These are phyloP conservation scores for Drechslera avenae DNA, from an alignment of 2,329 filamentous ascomycete species.

Conservation along the genomic window DNA sequence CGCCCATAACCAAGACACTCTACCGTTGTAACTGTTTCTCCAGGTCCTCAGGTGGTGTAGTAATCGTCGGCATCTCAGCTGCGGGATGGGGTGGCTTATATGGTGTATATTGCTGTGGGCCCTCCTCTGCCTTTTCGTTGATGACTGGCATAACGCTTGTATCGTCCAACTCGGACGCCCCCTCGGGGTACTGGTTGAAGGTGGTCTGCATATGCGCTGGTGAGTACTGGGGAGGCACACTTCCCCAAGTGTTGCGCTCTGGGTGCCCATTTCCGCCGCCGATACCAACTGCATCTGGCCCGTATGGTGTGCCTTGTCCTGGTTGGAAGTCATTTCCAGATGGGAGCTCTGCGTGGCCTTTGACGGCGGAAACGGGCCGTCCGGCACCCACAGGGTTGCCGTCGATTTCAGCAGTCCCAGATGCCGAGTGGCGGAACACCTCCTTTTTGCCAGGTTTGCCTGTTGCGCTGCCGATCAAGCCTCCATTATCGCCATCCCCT, in stretches of 20 bases:
- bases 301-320: conserved; percentile 28
- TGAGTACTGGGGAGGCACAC: conserved; percentile 39
- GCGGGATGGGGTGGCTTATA: conserved; percentile 32
- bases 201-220: conserved; percentile 21
- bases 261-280: conserved; percentile 34
- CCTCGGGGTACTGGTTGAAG: conserved; percentile 13
- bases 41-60: conserved; percentile 30
- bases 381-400: conserved; percentile 36
- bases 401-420: conserved; percentile 36
- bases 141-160: conserved; percentile 23
- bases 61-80: conserved; percentile 25
- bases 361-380: conserved; percentile 33
- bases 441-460: conserved; percentile 32
- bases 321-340: conserved; percentile 35
- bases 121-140: conserved; percentile 13
- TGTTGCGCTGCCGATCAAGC: conserved; percentile 31
- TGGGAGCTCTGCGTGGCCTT: conserved; percentile 39
- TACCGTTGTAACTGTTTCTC: conserved; percentile 24
- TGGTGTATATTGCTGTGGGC: conserved; percentile 26
- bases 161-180: conserved; percentile 22
- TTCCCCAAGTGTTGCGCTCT: conserved; percentile 32
- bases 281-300: conserved; percentile 38
- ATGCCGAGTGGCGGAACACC: conserved; percentile 18
- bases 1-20: neutral
- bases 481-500: conserved; percentile 20